Percentiles rank a stretch among this genome's conserved stretches.
Conservation (phyloP, 306 rosid species). For the Casuarina cunninghamiana region DNA sequence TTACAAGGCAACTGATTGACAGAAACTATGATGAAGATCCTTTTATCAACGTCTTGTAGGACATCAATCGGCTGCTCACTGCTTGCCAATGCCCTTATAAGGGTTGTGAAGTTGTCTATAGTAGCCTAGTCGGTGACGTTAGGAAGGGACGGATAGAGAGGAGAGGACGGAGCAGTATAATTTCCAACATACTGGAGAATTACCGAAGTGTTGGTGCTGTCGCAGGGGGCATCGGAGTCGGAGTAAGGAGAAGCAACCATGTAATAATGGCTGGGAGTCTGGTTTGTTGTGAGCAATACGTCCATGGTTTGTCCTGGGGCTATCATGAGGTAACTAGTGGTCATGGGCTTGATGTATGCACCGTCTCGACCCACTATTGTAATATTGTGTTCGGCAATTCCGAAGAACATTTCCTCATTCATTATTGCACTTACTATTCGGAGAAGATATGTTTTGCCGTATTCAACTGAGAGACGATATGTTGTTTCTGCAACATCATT, state of each 20-base stretch:
- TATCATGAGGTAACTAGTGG: constrained; percentile 10
- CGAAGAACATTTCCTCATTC: constrained; percentile 27
- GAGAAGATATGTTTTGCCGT: constrained; percentile 25
- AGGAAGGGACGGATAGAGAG: constrained; percentile 29
- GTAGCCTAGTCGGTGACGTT: background rate
- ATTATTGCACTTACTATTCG: background rate
- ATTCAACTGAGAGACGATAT: background rate
- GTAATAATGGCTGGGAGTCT: constrained; percentile 10
- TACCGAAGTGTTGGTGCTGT: constrained; percentile 26
- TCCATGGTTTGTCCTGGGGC: constrained; percentile 34
- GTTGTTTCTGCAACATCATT: constrained; percentile 1
- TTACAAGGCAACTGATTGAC: constrained; percentile 26
- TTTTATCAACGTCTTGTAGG: background rate
- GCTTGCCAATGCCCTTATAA: constrained; percentile 33
- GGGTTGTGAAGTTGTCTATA: constrained; percentile 19
- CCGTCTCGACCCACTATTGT: constrained; percentile 26
- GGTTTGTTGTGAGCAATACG: constrained; percentile 19
- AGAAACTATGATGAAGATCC: constrained; percentile 27
- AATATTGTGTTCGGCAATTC: constrained; percentile 16
- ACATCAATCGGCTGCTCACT: constrained; percentile 25
- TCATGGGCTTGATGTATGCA: constrained; percentile 25
- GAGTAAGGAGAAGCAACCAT: constrained; percentile 10
- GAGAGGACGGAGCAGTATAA: constrained; percentile 17
- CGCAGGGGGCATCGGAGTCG: background rate
- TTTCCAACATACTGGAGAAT: constrained; percentile 28